Base-by-base conservation (phyloP, 2,329 filamentous ascomycete genomes). In the Cladosporium sphaerospermum region DNA sequence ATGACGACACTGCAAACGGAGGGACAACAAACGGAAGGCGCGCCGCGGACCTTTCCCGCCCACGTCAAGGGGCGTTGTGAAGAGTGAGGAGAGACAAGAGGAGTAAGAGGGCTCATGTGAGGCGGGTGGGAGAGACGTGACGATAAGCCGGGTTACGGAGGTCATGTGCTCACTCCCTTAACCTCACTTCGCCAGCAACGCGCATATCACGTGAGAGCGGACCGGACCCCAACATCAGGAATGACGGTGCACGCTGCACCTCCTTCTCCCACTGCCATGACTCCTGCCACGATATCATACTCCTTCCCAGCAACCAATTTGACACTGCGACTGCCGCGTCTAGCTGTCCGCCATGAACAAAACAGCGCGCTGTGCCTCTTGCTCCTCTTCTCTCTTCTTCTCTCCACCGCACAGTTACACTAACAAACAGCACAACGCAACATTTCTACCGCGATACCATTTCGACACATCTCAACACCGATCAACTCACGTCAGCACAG, bases 381-480 rank as follows among this genome's bases (percentile, higher is more conserved):
- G 23, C 23, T 42, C 34, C 36, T 42, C 37, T 34, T 41, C 44
- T 36, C 16, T 53, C 48, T 37, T 32, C 31, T 36, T 16, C 18
- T 42, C 42, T 41, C 34, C 36, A 43, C 28, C 19, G 32, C 32
- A 32, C 43, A 45, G 23, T 28, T 13, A 14, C 18, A 14, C 42
- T 19, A n/a, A 16, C 9, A 45, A 16, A 53, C 50, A 53, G 47
- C 50, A 31, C 50, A 40, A 46, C 50, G 34, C 43, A 41, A 43
- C 50, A 53, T 46, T 39, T 14, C n/a, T 23, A 42, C 14, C 40
- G 23, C 16, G 14, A 28, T 5, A 5, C 23, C 23, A 18, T 42
- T 19, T 36, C 31, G 8, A 39, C 16, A 39, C n/a, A 7, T 8
- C 36, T 31, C 47, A 16, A 49, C 46, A 28, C 31, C 39, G 14